Conservation (phyloP, 139 green algal genomes). For the Chlamydomonas incerta region DNA sequence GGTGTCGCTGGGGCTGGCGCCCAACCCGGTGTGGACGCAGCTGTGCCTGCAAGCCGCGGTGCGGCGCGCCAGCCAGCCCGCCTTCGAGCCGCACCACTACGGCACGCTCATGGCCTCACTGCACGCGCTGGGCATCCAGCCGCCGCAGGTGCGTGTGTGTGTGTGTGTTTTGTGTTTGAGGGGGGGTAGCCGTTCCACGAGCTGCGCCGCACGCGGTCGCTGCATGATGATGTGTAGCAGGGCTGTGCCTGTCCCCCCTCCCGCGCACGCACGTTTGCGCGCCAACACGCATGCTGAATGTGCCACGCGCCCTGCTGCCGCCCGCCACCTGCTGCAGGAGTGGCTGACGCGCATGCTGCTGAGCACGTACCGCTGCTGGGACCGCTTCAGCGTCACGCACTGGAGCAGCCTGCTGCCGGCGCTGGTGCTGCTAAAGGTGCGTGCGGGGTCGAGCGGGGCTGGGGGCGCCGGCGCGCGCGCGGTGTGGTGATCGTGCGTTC, state of each 20-base stretch:
- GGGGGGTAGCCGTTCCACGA: no score
- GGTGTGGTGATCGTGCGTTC: no score
- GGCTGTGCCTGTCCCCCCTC: background rate
- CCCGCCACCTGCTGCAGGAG: no score
- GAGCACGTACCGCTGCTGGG: slow-evolving; percentile 37
- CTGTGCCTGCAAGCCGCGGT: slow-evolving; percentile 3
- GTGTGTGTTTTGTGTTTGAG: no score
- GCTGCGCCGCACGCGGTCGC: no score
- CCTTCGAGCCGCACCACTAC: slow-evolving; percentile 42
- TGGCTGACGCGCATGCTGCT: slow-evolving; percentile 29
- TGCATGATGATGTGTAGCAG: no score
- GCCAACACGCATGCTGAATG: no score
- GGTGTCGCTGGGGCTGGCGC: background rate
- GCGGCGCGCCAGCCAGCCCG: background rate
- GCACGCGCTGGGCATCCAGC: slow-evolving; percentile 26
- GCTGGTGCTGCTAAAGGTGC: slow-evolving; percentile 36
- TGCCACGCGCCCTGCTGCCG: no score
- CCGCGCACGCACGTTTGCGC: background rate
- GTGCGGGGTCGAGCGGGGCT: background rate
- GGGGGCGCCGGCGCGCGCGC: no score
- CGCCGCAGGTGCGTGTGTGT: slow-evolving; percentile 1
- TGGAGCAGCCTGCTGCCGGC: slow-evolving; percentile 40
- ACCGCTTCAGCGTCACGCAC: background rate
- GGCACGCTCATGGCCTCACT: slow-evolving; percentile 18
- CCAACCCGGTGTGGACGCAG: slow-evolving; percentile 3